Conservation (phyloP, 768 basidiomycete genomes). For the Arthromyces matolae region DNA sequence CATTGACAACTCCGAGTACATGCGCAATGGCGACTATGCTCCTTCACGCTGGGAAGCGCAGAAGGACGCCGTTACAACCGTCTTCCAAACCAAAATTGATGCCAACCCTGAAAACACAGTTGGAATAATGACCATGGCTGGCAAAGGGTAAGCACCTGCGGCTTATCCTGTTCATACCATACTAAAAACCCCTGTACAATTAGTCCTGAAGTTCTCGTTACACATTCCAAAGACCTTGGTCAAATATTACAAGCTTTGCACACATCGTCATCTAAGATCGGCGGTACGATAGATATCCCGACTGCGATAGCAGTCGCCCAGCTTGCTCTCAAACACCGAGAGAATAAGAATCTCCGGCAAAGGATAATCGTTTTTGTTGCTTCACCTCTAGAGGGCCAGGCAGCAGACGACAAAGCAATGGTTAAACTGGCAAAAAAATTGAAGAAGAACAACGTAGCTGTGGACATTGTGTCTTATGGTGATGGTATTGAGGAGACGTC, state of each 20-base stretch:
- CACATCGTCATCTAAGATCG: constrained; percentile 63
- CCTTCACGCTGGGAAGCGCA: constrained; percentile 90
- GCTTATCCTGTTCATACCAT: neutral
- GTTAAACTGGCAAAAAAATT: constrained; percentile 92
- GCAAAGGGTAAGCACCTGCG: constrained; percentile 69
- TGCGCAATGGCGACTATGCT: constrained; percentile 90
- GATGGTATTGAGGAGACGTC: constrained; percentile 73
- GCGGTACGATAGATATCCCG: constrained; percentile 79
- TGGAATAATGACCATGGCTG: constrained; percentile 97
- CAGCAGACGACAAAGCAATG: constrained; percentile 75
- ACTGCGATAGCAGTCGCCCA: constrained; percentile 93
- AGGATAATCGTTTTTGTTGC: constrained; percentile 93
- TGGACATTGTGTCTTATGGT: constrained; percentile 89
- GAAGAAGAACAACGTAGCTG: constrained; percentile 98
- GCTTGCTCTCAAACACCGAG: constrained; percentile 93
- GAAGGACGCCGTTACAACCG: constrained; percentile 82
- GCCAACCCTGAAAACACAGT: constrained; percentile 98
- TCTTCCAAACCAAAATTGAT: constrained; percentile 91
- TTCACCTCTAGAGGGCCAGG: constrained; percentile 73
- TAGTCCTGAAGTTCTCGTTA: constrained; percentile 94
- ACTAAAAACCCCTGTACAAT: neutral
- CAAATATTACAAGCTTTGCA: constrained; percentile 84
- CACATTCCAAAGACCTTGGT: constrained; percentile 92
- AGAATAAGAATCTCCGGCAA: constrained; percentile 97
- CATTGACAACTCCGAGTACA: constrained; percentile 96